phyloP scores from a whole-genome alignment of 768 basidiomycete species.

The Hysterangium stoloniferum region DNA sequence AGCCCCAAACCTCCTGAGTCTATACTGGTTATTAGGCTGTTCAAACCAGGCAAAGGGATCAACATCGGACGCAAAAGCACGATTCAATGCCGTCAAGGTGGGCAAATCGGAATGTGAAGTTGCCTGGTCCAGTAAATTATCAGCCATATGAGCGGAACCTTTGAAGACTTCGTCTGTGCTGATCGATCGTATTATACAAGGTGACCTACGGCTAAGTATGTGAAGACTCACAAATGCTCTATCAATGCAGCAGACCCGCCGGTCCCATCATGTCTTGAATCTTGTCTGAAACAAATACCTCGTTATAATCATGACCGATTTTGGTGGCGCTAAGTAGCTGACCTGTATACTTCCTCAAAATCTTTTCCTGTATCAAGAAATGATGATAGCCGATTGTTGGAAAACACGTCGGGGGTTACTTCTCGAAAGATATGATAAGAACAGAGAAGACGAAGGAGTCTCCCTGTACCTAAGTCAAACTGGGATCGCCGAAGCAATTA shows the following conservation, averaged over 20 bases:
- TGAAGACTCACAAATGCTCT: conserved; percentile 15
- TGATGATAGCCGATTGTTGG: conserved; percentile 21
- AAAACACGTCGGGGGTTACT: conserved; percentile 24
- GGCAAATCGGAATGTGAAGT: not conserved
- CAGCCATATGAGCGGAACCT: not conserved
- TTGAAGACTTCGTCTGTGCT: not conserved
- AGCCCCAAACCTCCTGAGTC: conserved; percentile 23
- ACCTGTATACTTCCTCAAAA: not conserved
- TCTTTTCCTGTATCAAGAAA: conserved; percentile 17
- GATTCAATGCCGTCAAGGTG: not conserved
- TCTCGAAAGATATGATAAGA: conserved; percentile 25
- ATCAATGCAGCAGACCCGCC: conserved; percentile 17
- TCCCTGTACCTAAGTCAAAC: conserved; percentile 15
- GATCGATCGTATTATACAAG: conserved; percentile 4
- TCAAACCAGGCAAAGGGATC: conserved; percentile 72
- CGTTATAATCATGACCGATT: not conserved
- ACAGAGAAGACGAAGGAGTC: conserved; percentile 24
- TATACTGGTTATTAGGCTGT: conserved; percentile 29
- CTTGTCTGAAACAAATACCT: conserved; percentile 11
- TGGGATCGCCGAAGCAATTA: not conserved
- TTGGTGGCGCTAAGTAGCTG: not conserved
- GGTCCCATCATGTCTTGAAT: conserved; percentile 18
- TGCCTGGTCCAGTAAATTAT: not conserved
- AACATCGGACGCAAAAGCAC: conserved; percentile 43
- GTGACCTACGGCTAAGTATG: conserved; percentile 8